Evolutionary conservation across 2,329 filamentous ascomycete species (phyloP).

Genomic region (Neopestalotiopsis rosae): DNA sequence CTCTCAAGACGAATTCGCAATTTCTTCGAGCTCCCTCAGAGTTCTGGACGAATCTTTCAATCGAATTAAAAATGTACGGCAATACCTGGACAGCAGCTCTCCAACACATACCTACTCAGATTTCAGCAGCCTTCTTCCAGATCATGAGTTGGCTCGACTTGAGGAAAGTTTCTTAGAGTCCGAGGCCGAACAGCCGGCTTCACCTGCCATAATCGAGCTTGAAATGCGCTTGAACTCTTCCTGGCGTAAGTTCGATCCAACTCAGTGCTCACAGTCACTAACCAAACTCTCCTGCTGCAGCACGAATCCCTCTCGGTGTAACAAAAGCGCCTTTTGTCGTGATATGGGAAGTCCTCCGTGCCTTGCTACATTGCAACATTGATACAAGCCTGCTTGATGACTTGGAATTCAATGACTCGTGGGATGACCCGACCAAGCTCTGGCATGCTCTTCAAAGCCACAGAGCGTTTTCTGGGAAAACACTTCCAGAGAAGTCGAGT

Average conservation of each 20-base stretch:
- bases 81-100: slow-evolving; percentile 9
- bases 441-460: slow-evolving; percentile 46
- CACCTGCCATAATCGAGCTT: slow-evolving; percentile 19
- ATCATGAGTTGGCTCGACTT: slow-evolving; percentile 13
- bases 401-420: slow-evolving; percentile 43
- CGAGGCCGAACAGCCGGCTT: background rate
- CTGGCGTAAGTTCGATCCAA: slow-evolving; percentile 32
- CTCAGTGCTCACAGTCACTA: background rate
- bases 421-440: slow-evolving; percentile 50
- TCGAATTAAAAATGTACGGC: slow-evolving; percentile 8
- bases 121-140: slow-evolving; percentile 8
- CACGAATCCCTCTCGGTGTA: slow-evolving; percentile 43
- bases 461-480: slow-evolving; percentile 46
- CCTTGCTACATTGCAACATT: slow-evolving; percentile 51
- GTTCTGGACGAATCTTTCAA: slow-evolving; percentile 28
- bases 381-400: slow-evolving; percentile 40
- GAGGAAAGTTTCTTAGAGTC: slow-evolving; percentile 5
- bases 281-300: slow-evolving; percentile 20
- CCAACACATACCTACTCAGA: slow-evolving; percentile 22
- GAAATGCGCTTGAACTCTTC: slow-evolving; percentile 31
- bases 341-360: slow-evolving; percentile 58
- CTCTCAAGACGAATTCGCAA: slow-evolving; percentile 26
- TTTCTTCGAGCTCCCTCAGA: slow-evolving; percentile 32
- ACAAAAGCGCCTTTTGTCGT: slow-evolving; percentile 53
- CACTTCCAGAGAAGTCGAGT: slow-evolving; percentile 53